A percentile compares a stretch with the other conserved stretches of the same genome.
phyloP scores from a whole-genome alignment of 768 basidiomycete genomes.

The Tulasnella sp. region DNA sequence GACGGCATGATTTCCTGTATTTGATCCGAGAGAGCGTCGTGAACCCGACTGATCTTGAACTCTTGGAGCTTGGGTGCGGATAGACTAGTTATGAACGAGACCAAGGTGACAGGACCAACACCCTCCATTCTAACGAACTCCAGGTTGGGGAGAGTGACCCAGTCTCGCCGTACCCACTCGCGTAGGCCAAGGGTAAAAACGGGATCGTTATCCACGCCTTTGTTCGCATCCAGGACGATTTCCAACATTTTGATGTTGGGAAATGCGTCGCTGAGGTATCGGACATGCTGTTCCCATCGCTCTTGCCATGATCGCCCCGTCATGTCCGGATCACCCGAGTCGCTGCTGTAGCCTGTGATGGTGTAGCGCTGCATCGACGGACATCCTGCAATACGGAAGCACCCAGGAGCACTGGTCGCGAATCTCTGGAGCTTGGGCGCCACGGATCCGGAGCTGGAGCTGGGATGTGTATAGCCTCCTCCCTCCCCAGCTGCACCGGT shows the following conservation, averaged over 20 bases:
- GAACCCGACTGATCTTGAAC: not conserved
- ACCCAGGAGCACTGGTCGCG: not conserved
- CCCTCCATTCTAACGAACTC: not conserved
- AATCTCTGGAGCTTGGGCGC: not conserved
- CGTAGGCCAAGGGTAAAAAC: not conserved
- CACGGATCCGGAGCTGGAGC: not conserved
- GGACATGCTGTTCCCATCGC: not conserved
- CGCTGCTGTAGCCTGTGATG: not conserved
- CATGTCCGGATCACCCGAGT: not conserved
- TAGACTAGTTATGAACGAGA: not conserved
- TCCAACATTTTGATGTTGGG: not conserved
- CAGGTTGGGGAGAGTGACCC: not conserved
- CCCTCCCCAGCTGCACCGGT: not conserved
- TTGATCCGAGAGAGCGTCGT: not conserved
- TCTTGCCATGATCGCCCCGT: not conserved
- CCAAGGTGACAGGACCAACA: not conserved
- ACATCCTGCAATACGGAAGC: not conserved
- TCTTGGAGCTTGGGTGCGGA: not conserved
- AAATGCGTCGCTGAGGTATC: not conserved
- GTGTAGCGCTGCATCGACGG: not conserved
- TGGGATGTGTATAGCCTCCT: not conserved
- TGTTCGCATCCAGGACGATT: not conserved
- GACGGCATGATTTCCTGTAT: not conserved
- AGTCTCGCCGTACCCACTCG: not conserved
- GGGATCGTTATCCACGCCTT: not conserved